A percentile compares a stretch with the other conserved stretches of the same genome.
Conservation (phyloP, 1,284 basidiomycete species). For the Ustanciosporium gigantosporum region DNA sequence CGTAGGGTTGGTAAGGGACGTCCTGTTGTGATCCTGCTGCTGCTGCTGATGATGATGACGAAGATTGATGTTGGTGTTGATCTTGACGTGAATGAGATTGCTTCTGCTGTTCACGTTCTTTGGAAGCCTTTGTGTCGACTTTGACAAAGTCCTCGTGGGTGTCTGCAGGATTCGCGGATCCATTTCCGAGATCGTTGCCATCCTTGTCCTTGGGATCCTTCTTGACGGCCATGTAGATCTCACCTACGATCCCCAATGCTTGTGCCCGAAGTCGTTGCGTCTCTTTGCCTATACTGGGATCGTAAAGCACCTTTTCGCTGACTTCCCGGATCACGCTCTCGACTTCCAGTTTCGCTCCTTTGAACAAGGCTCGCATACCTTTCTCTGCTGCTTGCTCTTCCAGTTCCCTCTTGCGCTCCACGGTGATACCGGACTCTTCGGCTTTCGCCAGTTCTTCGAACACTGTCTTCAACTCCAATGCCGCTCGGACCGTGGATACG, state of each 20-base stretch:
- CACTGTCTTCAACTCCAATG: constrained; percentile 74
- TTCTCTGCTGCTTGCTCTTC: constrained; percentile 98
- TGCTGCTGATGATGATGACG: too few species aligned
- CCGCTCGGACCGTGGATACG: constrained; percentile 55
- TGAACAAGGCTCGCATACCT: constrained; percentile 59
- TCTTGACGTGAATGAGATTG: too few species aligned
- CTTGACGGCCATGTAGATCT: constrained; percentile 40
- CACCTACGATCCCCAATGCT: constrained; percentile 50
- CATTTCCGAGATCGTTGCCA: too few species aligned
- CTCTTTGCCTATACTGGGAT: constrained; percentile 58
- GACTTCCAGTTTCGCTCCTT: constrained; percentile 88
- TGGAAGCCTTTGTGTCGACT: constrained; percentile 39
- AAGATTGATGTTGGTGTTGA: too few species aligned
- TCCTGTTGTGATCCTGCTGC: too few species aligned
- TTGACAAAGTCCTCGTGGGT: constrained; percentile 37
- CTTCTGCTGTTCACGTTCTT: constrained; percentile 21
- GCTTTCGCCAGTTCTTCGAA: constrained; percentile 79
- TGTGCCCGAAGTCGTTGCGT: constrained; percentile 55
- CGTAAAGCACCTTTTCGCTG: constrained; percentile 79
- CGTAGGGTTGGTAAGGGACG: not conserved
- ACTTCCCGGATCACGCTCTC: constrained; percentile 91
- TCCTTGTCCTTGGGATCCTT: too few species aligned
- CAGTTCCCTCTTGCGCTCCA: constrained; percentile 83
- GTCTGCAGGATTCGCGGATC: too few species aligned
- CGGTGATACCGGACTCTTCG: constrained; percentile 81